A percentile compares a stretch with the other conserved stretches of the same genome.
phyloP scores from a whole-genome alignment of 1,284 basidiomycete species.

The Austroboletus novae-zelandiae region DNA sequence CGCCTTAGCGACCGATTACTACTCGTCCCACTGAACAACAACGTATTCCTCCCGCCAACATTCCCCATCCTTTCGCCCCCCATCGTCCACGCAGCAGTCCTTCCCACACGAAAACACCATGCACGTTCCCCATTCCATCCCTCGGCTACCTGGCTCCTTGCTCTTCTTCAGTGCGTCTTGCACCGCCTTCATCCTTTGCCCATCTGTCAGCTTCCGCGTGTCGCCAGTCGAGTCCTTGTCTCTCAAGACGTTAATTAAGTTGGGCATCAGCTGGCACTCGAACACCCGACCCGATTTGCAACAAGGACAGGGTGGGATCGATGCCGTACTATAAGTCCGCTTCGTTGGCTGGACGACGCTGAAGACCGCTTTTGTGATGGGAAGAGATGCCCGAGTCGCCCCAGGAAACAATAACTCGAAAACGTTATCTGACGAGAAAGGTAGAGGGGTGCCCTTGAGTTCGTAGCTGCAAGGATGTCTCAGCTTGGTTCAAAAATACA shows the following conservation, averaged over 20 bases:
- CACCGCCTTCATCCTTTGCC: constrained; percentile 56
- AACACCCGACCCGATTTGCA: constrained; percentile 67
- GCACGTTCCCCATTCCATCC: constrained; percentile 85
- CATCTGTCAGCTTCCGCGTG: constrained; percentile 46
- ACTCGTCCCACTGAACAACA: constrained; percentile 69
- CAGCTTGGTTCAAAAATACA: neutral
- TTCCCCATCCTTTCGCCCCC: constrained; percentile 40
- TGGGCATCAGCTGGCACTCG: constrained; percentile 87
- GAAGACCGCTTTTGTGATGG: constrained; percentile 58
- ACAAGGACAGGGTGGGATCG: constrained; percentile 54
- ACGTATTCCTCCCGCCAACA: constrained; percentile 75
- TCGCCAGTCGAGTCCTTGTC: constrained; percentile 29
- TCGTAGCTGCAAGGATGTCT: constrained; percentile 60
- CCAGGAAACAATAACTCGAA: constrained; percentile 70
- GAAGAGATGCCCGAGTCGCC: constrained; percentile 41
- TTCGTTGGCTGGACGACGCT: constrained; percentile 48
- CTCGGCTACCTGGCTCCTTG: constrained; percentile 40
- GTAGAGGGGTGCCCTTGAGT: constrained; percentile 67
- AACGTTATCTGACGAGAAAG: constrained; percentile 67
- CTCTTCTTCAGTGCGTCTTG: constrained; percentile 48
- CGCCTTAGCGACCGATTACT: too few species aligned
- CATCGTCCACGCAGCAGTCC: constrained; percentile 60
- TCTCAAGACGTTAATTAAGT: constrained; percentile 72
- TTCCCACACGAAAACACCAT: constrained; percentile 76
- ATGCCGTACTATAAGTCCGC: constrained; percentile 47